phyloP scores from a whole-genome alignment of 2,329 filamentous ascomycete genomes.

The Diaporthe nobilis region DNA sequence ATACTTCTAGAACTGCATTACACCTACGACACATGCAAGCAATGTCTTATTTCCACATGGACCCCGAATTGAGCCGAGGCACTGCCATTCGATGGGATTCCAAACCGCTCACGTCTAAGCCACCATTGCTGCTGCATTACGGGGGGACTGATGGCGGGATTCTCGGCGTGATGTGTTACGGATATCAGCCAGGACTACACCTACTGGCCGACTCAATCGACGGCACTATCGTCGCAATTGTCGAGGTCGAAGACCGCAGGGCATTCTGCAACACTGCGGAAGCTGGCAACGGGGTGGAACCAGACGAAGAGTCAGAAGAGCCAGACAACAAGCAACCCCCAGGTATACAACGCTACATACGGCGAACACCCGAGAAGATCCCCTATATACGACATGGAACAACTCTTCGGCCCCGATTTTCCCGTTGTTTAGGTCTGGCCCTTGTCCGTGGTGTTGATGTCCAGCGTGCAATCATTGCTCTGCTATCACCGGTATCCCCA shows the following conservation, averaged over 20 bases:
- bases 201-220: slow-evolving; percentile 77
- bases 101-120: slow-evolving; percentile 67
- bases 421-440: slow-evolving; percentile 73
- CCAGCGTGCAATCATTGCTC: slow-evolving; percentile 66
- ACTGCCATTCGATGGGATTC: slow-evolving; percentile 61
- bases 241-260: slow-evolving; percentile 68
- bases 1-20: slow-evolving; percentile 70
- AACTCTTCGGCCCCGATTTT: slow-evolving; percentile 72
- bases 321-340: neutral
- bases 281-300: too few species aligned
- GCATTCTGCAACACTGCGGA: slow-evolving; percentile 59
- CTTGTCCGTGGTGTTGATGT: slow-evolving; percentile 79
- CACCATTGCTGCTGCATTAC: slow-evolving; percentile 76
- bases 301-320: slow-evolving; percentile 26
- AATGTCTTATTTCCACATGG: slow-evolving; percentile 83
- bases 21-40: slow-evolving; percentile 81
- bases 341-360: slow-evolving; percentile 47
- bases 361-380: slow-evolving; percentile 66
- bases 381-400: slow-evolving; percentile 72
- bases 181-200: slow-evolving; percentile 71
- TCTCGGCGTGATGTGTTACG: slow-evolving; percentile 77
- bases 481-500: slow-evolving; percentile 72
- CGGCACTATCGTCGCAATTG: slow-evolving; percentile 77
- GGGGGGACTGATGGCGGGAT: slow-evolving; percentile 65
- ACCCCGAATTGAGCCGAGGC: slow-evolving; percentile 40